These are phyloP conservation scores for Penicillium coprophilum DNA, from an alignment of 495 filamentous ascomycete genomes.

Conservation along the genomic window DNA sequence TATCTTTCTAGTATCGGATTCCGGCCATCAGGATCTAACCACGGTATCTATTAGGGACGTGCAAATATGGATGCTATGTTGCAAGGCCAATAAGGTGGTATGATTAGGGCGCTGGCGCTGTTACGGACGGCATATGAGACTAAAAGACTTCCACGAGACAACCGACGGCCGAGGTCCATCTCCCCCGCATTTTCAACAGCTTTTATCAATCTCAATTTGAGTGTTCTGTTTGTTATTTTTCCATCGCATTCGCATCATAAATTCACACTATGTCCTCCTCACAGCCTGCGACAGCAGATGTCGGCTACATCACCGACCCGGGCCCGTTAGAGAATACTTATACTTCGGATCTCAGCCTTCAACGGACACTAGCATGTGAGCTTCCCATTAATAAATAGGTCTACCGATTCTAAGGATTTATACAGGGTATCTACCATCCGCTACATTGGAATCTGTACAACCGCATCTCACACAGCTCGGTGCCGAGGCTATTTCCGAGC, in stretches of 20 bases:
- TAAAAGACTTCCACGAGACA: slow-evolving; percentile 5
- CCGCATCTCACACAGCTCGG: slow-evolving; percentile 30
- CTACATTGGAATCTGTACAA: slow-evolving; percentile 20
- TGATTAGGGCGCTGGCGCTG: slow-evolving; percentile 3
- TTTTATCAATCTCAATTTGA: background rate
- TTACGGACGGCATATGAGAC: slow-evolving; percentile 1
- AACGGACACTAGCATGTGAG: slow-evolving; percentile 30
- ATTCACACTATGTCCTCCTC: slow-evolving; percentile 1
- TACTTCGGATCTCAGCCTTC: slow-evolving; percentile 33
- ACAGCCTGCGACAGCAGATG: slow-evolving; percentile 34
- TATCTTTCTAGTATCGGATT: background rate
- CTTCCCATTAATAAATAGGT: background rate
- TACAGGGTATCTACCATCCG: slow-evolving; percentile 34
- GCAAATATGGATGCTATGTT: background rate
- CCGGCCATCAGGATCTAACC: background rate
- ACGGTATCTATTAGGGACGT: background rate
- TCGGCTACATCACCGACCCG: slow-evolving; percentile 34
- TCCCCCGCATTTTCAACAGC: slow-evolving; percentile 3
- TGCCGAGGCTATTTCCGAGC: slow-evolving; percentile 35
- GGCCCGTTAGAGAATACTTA: slow-evolving; percentile 33
- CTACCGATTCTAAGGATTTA: background rate
- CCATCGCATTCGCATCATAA: background rate
- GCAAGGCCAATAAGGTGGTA: background rate
- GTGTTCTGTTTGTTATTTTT: background rate
- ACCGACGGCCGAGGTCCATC: slow-evolving; percentile 26